Percentiles rank a stretch among this genome's conserved stretches.
These are phyloP conservation scores for Ophiobolus disseminans DNA, from an alignment of 2,329 filamentous ascomycete species.

Conservation along the genomic window DNA sequence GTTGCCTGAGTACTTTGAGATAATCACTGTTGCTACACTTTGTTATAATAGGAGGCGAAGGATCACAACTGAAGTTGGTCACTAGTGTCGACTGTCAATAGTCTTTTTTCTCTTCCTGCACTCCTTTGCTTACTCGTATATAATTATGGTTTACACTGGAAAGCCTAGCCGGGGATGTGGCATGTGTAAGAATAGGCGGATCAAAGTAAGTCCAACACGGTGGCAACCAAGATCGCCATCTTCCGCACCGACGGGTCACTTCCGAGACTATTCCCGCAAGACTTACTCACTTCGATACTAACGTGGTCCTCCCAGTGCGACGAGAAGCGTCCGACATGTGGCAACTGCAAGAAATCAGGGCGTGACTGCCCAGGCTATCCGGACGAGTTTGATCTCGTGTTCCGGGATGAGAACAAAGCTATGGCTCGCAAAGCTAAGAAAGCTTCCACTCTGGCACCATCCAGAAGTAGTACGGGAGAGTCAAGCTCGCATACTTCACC, in stretches of 20 bases:
- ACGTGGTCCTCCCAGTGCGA: conserved; percentile 42
- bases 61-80: conserved; percentile 2
- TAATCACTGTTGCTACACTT: conserved; percentile 6
- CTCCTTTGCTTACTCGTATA: conserved; percentile 17
- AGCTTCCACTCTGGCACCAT: conserved; percentile 26
- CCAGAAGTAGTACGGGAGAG: conserved; percentile 20
- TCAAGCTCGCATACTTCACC: conserved; percentile 40
- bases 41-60: conserved; percentile 10
- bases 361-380: conserved; percentile 49
- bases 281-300: conserved; percentile 5
- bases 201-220: conserved; percentile 65
- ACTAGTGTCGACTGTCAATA: conserved; percentile 5
- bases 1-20: conserved; percentile 17
- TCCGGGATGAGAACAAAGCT: conserved; percentile 74
- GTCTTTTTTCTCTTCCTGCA: conserved; percentile 13
- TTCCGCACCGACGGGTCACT: conserved; percentile 5
- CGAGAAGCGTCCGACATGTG: conserved; percentile 45
- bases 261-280: conserved; percentile 4
- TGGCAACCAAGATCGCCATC: too few species aligned
- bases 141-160: conserved; percentile 50
- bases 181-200: conserved; percentile 75
- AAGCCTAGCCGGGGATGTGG: conserved; percentile 66
- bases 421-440: conserved; percentile 69
- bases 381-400: conserved; percentile 75
- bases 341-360: conserved; percentile 44